phyloP scores from a whole-genome alignment of 768 basidiomycete genomes.

The Tephrocybe sp. region DNA sequence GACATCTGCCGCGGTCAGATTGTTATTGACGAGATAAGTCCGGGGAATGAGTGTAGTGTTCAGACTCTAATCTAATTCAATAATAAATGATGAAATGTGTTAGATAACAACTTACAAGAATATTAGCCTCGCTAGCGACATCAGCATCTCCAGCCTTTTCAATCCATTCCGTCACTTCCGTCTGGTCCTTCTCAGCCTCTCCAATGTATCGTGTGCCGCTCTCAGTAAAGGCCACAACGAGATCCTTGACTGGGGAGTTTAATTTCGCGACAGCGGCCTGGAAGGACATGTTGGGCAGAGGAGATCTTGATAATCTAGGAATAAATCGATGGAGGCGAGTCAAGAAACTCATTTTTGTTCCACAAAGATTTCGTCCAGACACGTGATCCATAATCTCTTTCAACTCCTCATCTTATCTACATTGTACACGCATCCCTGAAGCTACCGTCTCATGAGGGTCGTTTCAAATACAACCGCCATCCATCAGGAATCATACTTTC shows the following conservation, averaged over 20 bases:
- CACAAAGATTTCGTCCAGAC: constrained; percentile 4
- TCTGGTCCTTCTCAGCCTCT: constrained; percentile 58
- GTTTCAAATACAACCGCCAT: constrained; percentile 11
- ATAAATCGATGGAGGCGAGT: constrained; percentile 42
- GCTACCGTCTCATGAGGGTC: not conserved
- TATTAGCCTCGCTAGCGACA: constrained; percentile 41
- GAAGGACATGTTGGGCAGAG: constrained; percentile 48
- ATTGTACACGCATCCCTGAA: not conserved
- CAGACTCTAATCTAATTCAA: constrained; percentile 51
- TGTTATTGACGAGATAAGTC: constrained; percentile 85
- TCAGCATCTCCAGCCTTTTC: constrained; percentile 56
- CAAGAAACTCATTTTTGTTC: constrained; percentile 27
- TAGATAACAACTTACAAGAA: constrained; percentile 44
- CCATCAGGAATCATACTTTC: constrained; percentile 39
- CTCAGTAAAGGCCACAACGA: constrained; percentile 50
- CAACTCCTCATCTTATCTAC: not conserved
- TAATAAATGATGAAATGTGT: not conserved
- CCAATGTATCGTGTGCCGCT: constrained; percentile 48
- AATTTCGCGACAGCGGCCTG: constrained; percentile 49
- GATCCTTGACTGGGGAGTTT: constrained; percentile 48
- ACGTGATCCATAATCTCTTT: constrained; percentile 15
- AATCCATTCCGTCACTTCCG: constrained; percentile 70
- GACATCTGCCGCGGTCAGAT: constrained; percentile 87
- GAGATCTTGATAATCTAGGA: constrained; percentile 33
- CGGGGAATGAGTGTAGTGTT: constrained; percentile 69